Base-by-base conservation (phyloP, 192 early-diverging fungal genomes). In the Coemansia sp. region DNA sequence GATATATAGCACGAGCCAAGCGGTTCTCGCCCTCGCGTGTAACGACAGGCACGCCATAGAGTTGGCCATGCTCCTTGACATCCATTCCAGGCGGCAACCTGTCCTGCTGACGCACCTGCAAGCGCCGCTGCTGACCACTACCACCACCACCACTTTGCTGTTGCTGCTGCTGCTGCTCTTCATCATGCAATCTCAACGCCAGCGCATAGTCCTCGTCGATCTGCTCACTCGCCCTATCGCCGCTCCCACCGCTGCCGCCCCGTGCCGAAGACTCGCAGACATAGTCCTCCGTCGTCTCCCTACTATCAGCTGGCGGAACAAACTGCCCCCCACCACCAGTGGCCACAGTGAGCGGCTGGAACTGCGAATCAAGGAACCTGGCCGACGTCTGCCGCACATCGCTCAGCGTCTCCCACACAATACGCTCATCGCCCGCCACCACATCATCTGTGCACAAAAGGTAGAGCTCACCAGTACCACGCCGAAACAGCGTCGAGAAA, bases 401-500 rank as follows among this genome's bases (percentile, higher is more conserved):
- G 3, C 70, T 47, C 22, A 94, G 71, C 0, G 86, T 87, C 73
- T 94, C 91, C 92, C 92, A 94, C 3, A 92, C 89, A 8, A 92
- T 75, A 0, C 86, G 77, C 2, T 73, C 42, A 58, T 92, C 89
- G 60, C 80, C 77, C 0, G 87, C 90, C 60, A 91, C 71, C 25
- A 79, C 88, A 14, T 88, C 84, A 54, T 94, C 92, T 8, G 92
- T 92, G 39, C 91, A 89, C 24, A 94, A 77, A 17, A 86, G 79
- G 42, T 87, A 83, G 8, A 82, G 71, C 36, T 83, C 86, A 6
- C 82, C 81, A 32, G 76, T 42, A 0, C 72, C 73, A 36, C 87
- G 86, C 72, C 88, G 89, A 46, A 84, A 89, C 35, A 94, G 71
- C 7, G 91, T 92, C 9, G 89, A 92, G 49, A 94, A 94, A 62